Evolutionary conservation across 805 yeast species (phyloP), one percentile per base, ranked within the genome.

Genomic region (Metschnikowia cerradonensis): DNA sequence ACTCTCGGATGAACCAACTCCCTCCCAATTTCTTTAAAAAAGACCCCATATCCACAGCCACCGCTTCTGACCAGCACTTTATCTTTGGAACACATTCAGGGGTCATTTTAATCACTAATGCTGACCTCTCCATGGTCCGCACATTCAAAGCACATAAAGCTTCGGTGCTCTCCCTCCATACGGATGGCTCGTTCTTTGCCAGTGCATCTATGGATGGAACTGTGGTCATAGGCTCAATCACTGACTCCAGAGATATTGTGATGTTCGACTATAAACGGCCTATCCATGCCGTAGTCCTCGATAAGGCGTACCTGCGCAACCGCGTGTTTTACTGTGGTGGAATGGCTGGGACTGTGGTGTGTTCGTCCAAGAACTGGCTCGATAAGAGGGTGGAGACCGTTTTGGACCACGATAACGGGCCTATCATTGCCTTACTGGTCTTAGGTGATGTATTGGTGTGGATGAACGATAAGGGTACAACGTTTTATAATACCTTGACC

Each of bases 141-240:
- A 84, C 96, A 0, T 78, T 88, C 53, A 81, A 89, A 58, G 90
- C 92, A 0, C 96, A 95, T 61, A 76, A 88, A 43, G 90, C 97
- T 0, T 89, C 97, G 0, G 80, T 94, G 2, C 68, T 91, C 39
- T 80, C 89, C 0, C 75, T 90, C 0, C 80, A 83, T 48, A 76
- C 86, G 1, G 95, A 89, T 61, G 94, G 95, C 0, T 67, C 67
- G 7, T 82, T 77, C 60, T 81, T 94, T 52, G 95, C 94, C 0
- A 84, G 96, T 0, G 96, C 91, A 0, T 90, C 97, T 0, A 84
- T 92, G 73, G 99, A 94, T 64, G 99, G 99, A 0, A 87, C 96
- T 0, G 86, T 92, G 0, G 90, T 90, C 1, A 79, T 90, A 4
- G 94, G 96, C 0, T 79, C 90, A 2, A 70, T 88, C 1, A 52